Conservation (phyloP, 331 rosid genomes). For the Quercus phellos region DNA sequence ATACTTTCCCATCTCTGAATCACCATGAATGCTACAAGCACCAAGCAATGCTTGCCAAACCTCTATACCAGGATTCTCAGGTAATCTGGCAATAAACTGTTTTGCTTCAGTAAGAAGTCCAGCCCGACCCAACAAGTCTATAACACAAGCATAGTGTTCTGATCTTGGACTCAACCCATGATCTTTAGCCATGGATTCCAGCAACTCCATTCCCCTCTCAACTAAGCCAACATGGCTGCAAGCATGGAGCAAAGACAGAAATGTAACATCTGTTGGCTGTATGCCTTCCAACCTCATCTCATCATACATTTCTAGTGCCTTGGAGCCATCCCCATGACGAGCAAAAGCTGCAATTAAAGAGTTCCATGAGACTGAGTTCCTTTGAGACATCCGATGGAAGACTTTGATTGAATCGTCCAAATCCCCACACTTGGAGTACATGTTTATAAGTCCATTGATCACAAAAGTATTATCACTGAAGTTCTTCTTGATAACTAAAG, state of each 20-base stretch:
- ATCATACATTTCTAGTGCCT: conserved; percentile 60
- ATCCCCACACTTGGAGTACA: conserved; percentile 93
- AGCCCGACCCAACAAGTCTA: conserved; percentile 93
- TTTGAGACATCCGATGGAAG: too few species aligned
- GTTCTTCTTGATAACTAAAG: conserved; percentile 52
- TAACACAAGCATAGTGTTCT: conserved; percentile 78
- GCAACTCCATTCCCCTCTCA: conserved; percentile 66
- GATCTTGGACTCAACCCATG: conserved; percentile 56
- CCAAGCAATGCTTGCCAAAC: conserved; percentile 97
- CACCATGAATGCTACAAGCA: conserved; percentile 71
- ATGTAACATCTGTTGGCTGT: conserved; percentile 67
- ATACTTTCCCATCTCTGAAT: conserved; percentile 68
- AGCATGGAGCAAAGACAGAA: conserved; percentile 81
- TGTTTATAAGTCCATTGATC: conserved; percentile 79
- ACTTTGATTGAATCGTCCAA: conserved; percentile 43
- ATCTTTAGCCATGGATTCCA: conserved; percentile 67
- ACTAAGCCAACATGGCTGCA: conserved; percentile 89
- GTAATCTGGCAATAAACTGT: conserved; percentile 48
- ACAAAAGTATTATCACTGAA: conserved; percentile 61
- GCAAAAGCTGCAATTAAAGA: conserved; percentile 76
- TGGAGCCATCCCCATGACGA: conserved; percentile 75
- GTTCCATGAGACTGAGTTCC: too few species aligned
- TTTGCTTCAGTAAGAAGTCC: conserved; percentile 73
- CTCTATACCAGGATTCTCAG: conserved; percentile 50
- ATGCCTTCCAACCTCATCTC: conserved; percentile 53